Evolutionary conservation across 805 yeast genomes (phyloP).

Genomic region (Pichia membranifaciens): DNA sequence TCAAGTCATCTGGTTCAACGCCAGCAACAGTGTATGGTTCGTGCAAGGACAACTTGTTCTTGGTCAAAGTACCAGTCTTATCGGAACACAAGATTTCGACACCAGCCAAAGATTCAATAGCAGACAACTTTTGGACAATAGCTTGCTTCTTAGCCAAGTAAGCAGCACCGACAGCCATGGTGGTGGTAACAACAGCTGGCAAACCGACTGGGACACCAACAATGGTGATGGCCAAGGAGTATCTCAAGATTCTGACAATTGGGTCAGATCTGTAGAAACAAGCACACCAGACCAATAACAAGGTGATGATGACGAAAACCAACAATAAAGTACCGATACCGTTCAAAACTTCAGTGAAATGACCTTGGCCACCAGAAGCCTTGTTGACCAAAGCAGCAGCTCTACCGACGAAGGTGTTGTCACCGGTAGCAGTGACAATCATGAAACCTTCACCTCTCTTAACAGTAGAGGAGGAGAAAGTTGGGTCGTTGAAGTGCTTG

Average conservation of each 20-base stretch:
- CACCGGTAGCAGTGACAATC: conserved; percentile 95
- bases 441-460: conserved; percentile 94
- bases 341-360: conserved; percentile 94
- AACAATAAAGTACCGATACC: conserved; percentile 93
- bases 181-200: conserved; percentile 97
- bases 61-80: conserved; percentile 92
- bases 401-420: conserved; percentile 92
- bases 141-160: conserved; percentile 96
- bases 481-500: conserved; percentile 80
- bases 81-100: conserved; percentile 93
- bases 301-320: conserved; percentile 81
- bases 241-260: conserved; percentile 84
- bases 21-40: conserved; percentile 98
- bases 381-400: conserved; percentile 95
- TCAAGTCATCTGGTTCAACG: conserved; percentile 91
- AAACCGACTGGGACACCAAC: conserved; percentile 98
- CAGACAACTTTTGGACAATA: conserved; percentile 91
- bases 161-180: conserved; percentile 99
- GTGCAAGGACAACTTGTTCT: conserved; percentile 88
- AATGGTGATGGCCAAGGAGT: conserved; percentile 91
- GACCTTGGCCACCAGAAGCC: conserved; percentile 91
- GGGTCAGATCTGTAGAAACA: conserved; percentile 87
- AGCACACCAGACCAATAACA: conserved; percentile 87
- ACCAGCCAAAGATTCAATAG: conserved; percentile 92
- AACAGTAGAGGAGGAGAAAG: conserved; percentile 89